Evolutionary conservation across 2,329 filamentous ascomycete genomes (phyloP).

Genomic region (Aspergillus pseudotamarii): DNA sequence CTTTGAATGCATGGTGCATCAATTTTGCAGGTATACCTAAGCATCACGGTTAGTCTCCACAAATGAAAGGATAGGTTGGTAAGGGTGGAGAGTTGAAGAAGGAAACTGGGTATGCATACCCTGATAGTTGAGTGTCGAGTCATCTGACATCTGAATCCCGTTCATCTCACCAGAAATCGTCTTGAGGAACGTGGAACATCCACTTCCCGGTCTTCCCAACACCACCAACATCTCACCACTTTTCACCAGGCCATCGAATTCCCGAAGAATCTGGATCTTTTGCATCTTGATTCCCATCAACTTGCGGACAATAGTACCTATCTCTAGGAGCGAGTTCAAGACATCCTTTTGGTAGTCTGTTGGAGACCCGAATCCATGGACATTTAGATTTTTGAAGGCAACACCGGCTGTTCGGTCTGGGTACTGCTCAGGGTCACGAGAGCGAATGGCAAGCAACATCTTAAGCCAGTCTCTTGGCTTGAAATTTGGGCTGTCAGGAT

Average conservation of each 20-base stretch:
- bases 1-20: conserved; percentile 71
- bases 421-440: conserved; percentile 21
- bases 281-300: conserved; percentile 19
- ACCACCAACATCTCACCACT: conserved; percentile 57
- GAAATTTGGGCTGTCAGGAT: conserved; percentile 26
- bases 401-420: conserved; percentile 9
- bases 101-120: conserved; percentile 3
- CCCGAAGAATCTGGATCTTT: conserved; percentile 54
- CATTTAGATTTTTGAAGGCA: conserved; percentile 57
- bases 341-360: conserved; percentile 70
- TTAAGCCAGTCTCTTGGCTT: conserved; percentile 25
- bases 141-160: conserved; percentile 63
- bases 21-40: conserved; percentile 46
- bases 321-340: conserved; percentile 55
- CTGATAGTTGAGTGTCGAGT: conserved; percentile 28
- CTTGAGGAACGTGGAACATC: conserved; percentile 82
- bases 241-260: conserved; percentile 62
- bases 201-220: conserved; percentile 41
- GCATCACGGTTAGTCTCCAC: not conserved
- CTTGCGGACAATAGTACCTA: conserved; percentile 23
- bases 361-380: conserved; percentile 66
- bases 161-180: conserved; percentile 79
- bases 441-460: conserved; percentile 22
- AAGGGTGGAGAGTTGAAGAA: not conserved
- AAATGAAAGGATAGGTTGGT: not conserved